Conservation (phyloP, 2,329 filamentous ascomycete genomes). For the Colletotrichum sp. region DNA sequence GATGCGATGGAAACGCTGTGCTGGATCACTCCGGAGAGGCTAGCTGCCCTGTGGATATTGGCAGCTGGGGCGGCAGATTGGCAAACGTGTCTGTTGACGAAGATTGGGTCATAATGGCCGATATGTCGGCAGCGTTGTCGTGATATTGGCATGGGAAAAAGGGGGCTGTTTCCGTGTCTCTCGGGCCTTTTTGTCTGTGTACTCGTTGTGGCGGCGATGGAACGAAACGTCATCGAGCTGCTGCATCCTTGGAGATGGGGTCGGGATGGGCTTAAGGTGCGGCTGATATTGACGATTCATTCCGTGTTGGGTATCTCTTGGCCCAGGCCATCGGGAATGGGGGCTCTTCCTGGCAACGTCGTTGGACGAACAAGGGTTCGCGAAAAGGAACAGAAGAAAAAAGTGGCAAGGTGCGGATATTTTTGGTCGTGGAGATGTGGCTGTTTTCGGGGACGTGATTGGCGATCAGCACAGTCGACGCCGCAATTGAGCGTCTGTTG, state of each 20-base stretch:
- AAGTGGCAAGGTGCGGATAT: constrained; percentile 9
- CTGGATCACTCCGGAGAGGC: background rate
- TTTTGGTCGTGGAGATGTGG: constrained; percentile 20
- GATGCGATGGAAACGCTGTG: background rate
- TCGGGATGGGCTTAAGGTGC: constrained; percentile 15
- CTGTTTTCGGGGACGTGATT: constrained; percentile 5
- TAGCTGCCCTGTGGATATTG: constrained; percentile 14
- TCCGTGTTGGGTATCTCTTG: constrained; percentile 9
- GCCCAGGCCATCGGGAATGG: constrained; percentile 12
- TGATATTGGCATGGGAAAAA: constrained; percentile 10
- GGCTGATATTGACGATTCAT: constrained; percentile 14
- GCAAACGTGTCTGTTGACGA: background rate
- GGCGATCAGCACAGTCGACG: background rate
- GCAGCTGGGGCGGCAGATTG: background rate
- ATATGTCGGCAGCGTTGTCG: constrained; percentile 1
- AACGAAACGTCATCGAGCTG: constrained; percentile 18
- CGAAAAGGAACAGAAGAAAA: background rate
- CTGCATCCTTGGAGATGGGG: constrained; percentile 6
- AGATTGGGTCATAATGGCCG: background rate
- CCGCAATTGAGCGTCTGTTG: constrained; percentile 1
- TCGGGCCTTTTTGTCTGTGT: constrained; percentile 7
- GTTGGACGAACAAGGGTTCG: constrained; percentile 20
- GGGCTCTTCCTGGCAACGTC: constrained; percentile 1
- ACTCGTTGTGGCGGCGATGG: background rate
- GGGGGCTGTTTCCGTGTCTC: background rate